phyloP scores from a whole-genome alignment of 495 filamentous ascomycete genomes.

The Trichoderma reesei region DNA sequence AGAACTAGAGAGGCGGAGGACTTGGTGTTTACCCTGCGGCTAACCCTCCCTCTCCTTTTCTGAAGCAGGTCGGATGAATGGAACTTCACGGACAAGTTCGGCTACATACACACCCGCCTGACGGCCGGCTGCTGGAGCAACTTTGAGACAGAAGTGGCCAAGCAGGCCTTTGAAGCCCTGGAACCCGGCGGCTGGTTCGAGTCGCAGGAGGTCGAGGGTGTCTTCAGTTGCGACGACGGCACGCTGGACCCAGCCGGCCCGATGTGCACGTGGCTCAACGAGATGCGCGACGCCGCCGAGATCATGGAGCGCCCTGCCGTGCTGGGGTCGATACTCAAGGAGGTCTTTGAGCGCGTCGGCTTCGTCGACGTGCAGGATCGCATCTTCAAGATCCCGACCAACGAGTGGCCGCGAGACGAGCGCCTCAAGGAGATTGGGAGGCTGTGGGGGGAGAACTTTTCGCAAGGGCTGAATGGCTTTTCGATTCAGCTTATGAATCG shows the following conservation, averaged over 20 bases:
- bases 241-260: background rate
- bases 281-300: background rate
- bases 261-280: background rate
- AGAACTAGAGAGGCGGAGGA: no score
- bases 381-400: constrained; percentile 40
- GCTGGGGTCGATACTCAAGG: background rate
- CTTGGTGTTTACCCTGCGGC: background rate
- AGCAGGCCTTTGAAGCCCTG: constrained; percentile 16
- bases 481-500: background rate
- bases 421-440: constrained; percentile 38
- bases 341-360: constrained; percentile 32
- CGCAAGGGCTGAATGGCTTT: background rate
- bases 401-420: constrained; percentile 38
- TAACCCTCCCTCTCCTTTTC: constrained; percentile 3
- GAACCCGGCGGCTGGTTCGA: constrained; percentile 31
- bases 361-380: constrained; percentile 39
- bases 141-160: constrained; percentile 33
- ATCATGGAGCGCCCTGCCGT: background rate
- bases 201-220: background rate
- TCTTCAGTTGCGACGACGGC: constrained; percentile 10
- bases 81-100: constrained; percentile 38
- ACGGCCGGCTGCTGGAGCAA: constrained; percentile 44
- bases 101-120: constrained; percentile 51
- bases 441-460: background rate
- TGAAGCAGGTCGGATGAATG: constrained; percentile 22